These are phyloP conservation scores for Exobasidium cylindrosporum DNA, from an alignment of 1,284 basidiomycete genomes.

Conservation along the genomic window DNA sequence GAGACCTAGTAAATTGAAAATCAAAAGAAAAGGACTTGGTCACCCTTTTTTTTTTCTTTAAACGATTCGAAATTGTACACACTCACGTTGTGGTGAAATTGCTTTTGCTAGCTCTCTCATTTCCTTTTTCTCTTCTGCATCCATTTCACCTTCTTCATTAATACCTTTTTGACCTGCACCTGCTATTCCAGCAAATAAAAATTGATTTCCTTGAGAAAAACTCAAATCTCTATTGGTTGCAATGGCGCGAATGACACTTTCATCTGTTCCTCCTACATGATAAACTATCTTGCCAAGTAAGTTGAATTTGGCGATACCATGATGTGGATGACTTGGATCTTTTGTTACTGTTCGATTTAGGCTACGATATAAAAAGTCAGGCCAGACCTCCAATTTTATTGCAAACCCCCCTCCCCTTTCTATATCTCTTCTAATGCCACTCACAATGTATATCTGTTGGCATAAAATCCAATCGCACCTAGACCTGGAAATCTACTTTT, in stretches of 20 bases:
- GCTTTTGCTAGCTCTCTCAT: slow-evolving; percentile 21
- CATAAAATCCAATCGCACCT: slow-evolving; percentile 20
- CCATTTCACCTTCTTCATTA: slow-evolving; percentile 26
- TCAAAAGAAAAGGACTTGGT: background rate
- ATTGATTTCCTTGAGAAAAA: slow-evolving; percentile 21
- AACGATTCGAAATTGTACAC: background rate
- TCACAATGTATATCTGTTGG: slow-evolving; percentile 20
- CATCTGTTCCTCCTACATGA: slow-evolving; percentile 17
- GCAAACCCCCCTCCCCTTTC: background rate
- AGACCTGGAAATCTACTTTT: slow-evolving; percentile 15
- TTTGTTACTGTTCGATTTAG: slow-evolving; percentile 13
- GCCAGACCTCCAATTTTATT: background rate
- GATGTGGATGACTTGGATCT: slow-evolving; percentile 20
- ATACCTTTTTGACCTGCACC: slow-evolving; percentile 21
- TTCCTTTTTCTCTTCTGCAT: slow-evolving; percentile 33
- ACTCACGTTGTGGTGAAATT: slow-evolving; percentile 16
- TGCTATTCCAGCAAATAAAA: slow-evolving; percentile 21
- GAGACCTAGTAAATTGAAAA: slow-evolving; percentile 11
- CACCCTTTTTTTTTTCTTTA: background rate
- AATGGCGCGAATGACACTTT: slow-evolving; percentile 13
- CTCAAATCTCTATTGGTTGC: slow-evolving; percentile 14
- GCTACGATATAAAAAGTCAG: slow-evolving; percentile 5
- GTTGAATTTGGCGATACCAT: slow-evolving; percentile 23
- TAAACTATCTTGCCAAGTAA: slow-evolving; percentile 22
- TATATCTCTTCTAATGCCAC: too few relatives aligned